Evolutionary conservation across 2,329 filamentous ascomycete genomes (phyloP), one percentile per base, ranked within the genome.

Genomic region (Colletotrichum brevisporum): DNA sequence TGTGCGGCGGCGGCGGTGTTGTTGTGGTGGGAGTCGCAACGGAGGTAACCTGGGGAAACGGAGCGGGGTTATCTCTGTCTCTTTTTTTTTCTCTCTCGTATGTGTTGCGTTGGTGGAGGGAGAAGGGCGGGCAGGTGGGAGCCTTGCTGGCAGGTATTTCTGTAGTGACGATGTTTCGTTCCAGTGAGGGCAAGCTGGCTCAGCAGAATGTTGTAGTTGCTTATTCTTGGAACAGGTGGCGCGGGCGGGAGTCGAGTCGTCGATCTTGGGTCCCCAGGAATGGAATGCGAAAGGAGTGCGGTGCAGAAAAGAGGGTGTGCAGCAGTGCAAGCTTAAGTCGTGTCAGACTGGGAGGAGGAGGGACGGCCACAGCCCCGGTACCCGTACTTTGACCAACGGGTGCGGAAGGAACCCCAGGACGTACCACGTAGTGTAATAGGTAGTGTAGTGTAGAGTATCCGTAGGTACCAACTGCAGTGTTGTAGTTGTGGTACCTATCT

Each of bases 1-100:
- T 66, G 61, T 69, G 27, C 45, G 16, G 52, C 55, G 56, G 88
- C 88, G 75, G 31, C 18, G 45, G 9, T 16, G 63, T 73, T 75
- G 74, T 67, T 64, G 55, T 62, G 36, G 62, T 66, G 53, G 63
- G 24, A 60, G 47, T 61, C 54, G 58, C 26, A 21, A 45, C 39
- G 63, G 47, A 67, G 41, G 62, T 59, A 63, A 69, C 54, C 68
- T 59, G 52, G 60, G 52, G 63, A 59, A 68, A 63, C 60, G 52
- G 47, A 47, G 71, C 58, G 70, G 62, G 62, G 24, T 54, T 43
- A 36, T 36, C 31, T 36, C 31, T 36, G 31, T 36, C 31, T 36
- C 31, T 31, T 9, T 31, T 31, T 31, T 31, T 31, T 31, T 31
- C 16, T 48, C 47, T 12, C 47, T 50, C 18, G 47, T 26, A 24